Evolutionary conservation across 805 yeast genomes (phyloP), one percentile per base, ranked within the genome.

Genomic region (Hanseniaspora occidentalis): DNA sequence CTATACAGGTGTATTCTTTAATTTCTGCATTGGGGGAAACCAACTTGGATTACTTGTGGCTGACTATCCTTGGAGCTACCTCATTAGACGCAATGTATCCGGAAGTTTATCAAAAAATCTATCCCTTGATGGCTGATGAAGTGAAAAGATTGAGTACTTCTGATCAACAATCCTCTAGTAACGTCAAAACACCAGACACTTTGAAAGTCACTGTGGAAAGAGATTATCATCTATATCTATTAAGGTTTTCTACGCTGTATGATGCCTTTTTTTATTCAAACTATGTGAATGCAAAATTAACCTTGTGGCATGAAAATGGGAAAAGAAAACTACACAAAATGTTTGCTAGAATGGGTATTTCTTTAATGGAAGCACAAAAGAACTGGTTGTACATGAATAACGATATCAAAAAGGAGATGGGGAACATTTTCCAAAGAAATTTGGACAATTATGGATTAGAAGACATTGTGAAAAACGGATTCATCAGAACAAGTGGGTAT

Each of bases 341-440:
- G 73, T 84, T 92, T 63, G 98, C 98, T 1, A 75, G 82, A 50
- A 92, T 94, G 96, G 98, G 98, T 6, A 80, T 92, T 5, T 79
- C 96, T 1, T 65, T 92, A 37, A 79, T 76, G 5, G 78, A 80
- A n/a, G 92, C 97, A 0, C 81, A 79, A 52, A 95, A 92, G 57
- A 77, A 77, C 42, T 92, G 97, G 97, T 68, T 80, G 20, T 94
- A 89, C 56, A 75, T 89, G 78, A 92, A 85, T 54, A 73, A 83
- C 29, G 69, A 71, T 8, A 66, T 89, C 39, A 94, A 92, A 56
- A 75, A 78, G 42, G 79, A 77, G 45, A 62, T 92, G 19, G 79
- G 80, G 18, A 56, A 66, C 11, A 78, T 84, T 18, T 81, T 92
- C 52, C 71, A 67, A 44, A 76, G 75, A 49, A 82, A 84, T 43